Base-by-base conservation (phyloP, 2,329 filamentous ascomycete genomes). In the Colletotrichum tropicicola region DNA sequence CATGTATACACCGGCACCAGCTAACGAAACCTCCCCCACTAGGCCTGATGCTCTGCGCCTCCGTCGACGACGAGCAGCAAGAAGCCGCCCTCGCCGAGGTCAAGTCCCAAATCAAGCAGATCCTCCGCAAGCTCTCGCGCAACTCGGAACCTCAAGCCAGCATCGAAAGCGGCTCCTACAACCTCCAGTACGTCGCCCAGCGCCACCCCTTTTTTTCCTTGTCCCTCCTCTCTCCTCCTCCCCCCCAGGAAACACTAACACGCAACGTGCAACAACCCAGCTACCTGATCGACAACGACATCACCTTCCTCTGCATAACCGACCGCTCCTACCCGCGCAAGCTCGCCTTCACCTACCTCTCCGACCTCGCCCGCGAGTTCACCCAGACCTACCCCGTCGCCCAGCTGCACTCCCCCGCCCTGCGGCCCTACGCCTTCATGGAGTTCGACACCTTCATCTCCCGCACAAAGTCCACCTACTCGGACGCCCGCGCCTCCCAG, bases 381-480 rank as follows among this genome's bases (percentile, higher is more conserved):
- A 90, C 90, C 68, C 94, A 89, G 69, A 94, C 91, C 61, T 97
- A 99, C 84, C 87, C 90, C 49, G 76, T 87, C 17, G 76, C 85
- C 59, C 91, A 96, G 80, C 90, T 97, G 71, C 88, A 91, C 73
- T 89, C 87, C 43, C 88, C 92, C 0, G 83, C 85, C 32, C 87
- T 97, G 69, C 92, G 95, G 23, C 95, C 96, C 6, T 99, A 98
- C 80, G 94, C 94, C 65, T 98, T 97, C 77, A 94, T 97, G 84
- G 94, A 97, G 77, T 99, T 99, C 78, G 97, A 99, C 80, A 97
- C 92, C 68, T 98, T 97, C 83, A 97, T 99, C 79, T 87, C 91
- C 75, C 91, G 93, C 76, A 97, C 94, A 41, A 96, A 95, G 81
- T 91, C 94, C 72, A 94, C 94, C 27, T 99, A 99, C 80, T 92